Conservation (phyloP, 768 basidiomycete genomes). For the Lactarius sanguifluus region DNA sequence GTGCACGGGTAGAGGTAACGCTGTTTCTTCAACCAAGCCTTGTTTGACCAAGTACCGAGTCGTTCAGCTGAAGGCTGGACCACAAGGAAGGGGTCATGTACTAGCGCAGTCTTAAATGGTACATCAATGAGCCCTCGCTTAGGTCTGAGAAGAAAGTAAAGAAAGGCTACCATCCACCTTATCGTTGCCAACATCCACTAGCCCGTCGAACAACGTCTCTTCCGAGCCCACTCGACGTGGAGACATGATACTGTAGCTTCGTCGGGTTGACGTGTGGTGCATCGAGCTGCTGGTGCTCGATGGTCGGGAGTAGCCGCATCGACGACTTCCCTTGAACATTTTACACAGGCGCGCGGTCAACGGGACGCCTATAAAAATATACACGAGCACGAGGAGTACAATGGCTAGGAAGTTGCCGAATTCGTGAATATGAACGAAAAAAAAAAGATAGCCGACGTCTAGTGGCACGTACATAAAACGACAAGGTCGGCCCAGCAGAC, state of each 20-base stretch:
- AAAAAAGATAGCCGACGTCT: conserved; percentile 6
- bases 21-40: conserved; percentile 24
- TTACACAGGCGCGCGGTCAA: conserved; percentile 28
- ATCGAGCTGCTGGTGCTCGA: background rate
- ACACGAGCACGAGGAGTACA: conserved; percentile 29
- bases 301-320: background rate
- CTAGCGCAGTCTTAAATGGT: background rate
- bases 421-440: background rate
- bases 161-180: conserved; percentile 16
- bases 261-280: background rate
- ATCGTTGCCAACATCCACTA: background rate
- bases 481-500: conserved; percentile 29
- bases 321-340: conserved; percentile 13
- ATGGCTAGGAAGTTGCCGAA: conserved; percentile 22
- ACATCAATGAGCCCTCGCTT: background rate
- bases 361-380: conserved; percentile 32
- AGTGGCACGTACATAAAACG: conserved; percentile 29
- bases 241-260: background rate
- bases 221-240: conserved; percentile 17
- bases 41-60: conserved; percentile 27
- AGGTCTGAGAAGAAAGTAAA: background rate
- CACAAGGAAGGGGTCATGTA: conserved; percentile 26
- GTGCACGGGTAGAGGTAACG: conserved; percentile 22
- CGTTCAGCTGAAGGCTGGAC: conserved; percentile 28
- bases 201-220: conserved; percentile 9